These are phyloP conservation scores for Exophiala aquamarina DNA, from an alignment of 2,329 filamentous ascomycete species.

Conservation along the genomic window DNA sequence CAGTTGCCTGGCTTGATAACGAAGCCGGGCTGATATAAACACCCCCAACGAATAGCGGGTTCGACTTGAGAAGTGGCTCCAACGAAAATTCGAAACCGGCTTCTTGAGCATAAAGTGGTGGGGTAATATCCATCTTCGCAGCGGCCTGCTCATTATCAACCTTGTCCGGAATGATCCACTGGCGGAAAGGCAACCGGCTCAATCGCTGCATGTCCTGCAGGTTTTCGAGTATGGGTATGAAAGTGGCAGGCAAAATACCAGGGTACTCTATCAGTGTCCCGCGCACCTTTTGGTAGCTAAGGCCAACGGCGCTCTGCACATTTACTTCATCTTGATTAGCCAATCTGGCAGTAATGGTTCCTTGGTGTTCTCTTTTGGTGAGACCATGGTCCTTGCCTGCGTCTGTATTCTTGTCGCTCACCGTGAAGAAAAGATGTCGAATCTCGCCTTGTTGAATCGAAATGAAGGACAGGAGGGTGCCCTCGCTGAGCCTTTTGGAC, in stretches of 20 bases:
- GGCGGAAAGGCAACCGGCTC: conserved; percentile 31
- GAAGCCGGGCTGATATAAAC: conserved; percentile 15
- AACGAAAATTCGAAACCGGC: conserved; percentile 54
- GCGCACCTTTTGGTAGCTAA: conserved; percentile 3
- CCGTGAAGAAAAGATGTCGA: conserved; percentile 11
- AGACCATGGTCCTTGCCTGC: conserved; percentile 5
- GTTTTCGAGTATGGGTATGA: conserved; percentile 13
- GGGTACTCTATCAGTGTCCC: conserved; percentile 15
- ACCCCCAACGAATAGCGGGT: conserved; percentile 2
- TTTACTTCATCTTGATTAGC: conserved; percentile 4
- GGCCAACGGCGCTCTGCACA: conserved; percentile 1
- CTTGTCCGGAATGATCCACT: conserved; percentile 13
- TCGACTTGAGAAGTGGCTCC: conserved; percentile 11
- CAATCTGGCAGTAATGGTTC: conserved; percentile 11
- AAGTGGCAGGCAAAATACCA: conserved; percentile 10
- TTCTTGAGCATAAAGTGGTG: conserved; percentile 53
- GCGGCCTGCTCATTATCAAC: conserved; percentile 7
- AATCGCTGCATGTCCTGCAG: conserved; percentile 16
- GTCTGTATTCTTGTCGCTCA: conserved; percentile 8
- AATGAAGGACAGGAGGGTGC: conserved; percentile 12
- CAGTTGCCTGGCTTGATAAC: not conserved
- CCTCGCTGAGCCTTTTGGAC: conserved; percentile 13
- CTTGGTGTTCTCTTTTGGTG: conserved; percentile 5
- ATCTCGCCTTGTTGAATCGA: conserved; percentile 2
- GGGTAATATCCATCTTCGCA: conserved; percentile 34